Evolutionary conservation across 2,329 filamentous ascomycete species (phyloP), one percentile per base, ranked within the genome.

Genomic region (Penicillium occitanis): DNA sequence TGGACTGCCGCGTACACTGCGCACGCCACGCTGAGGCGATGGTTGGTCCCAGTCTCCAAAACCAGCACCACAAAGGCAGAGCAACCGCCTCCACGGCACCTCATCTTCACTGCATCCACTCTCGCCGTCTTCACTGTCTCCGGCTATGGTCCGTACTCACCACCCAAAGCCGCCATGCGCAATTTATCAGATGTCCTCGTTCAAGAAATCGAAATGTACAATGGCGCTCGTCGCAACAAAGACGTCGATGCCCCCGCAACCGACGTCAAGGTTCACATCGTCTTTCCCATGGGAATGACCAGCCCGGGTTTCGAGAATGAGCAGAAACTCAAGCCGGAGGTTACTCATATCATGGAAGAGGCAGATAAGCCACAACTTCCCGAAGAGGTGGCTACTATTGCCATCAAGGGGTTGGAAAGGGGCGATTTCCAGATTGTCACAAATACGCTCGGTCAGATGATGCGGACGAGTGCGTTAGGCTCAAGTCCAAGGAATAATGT

Each of bases 161-260:
- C 94, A 2, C 85, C 90, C 65, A 99, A 99, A 80, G 89, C 89
- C 63, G 95, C 95, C 1, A 83, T 99, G 70, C 88, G 92, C 66
- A 90, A 88, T 17, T 84, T 99, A 14, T 90, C 91, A 63, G 95
- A 99, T 75, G 90, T 89, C 0, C 83, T 99, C 60, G 88, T 87
- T 25, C 91, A 94, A 74, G 95, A 99, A 79, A 82, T 96, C 51
- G 83, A 92, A 72, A 82, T 97, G 61, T 99, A 98, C 82, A 93
- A 93, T 53, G 90, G 86, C 51, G 82, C 85, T 22, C 79, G 84
- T 10, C 76, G 76, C 40, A 78, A 79, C 37, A 72, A 78, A 42
- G 72, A 78, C 2, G 69, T 71, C 17, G 71, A 72, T 10, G 79
- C 81, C 1, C 82, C 84, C 0, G 77, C 90, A 63, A 86, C 90